Evolutionary conservation across 805 yeast species (phyloP), one percentile per base, ranked within the genome.

Genomic region (Candida awuae): DNA sequence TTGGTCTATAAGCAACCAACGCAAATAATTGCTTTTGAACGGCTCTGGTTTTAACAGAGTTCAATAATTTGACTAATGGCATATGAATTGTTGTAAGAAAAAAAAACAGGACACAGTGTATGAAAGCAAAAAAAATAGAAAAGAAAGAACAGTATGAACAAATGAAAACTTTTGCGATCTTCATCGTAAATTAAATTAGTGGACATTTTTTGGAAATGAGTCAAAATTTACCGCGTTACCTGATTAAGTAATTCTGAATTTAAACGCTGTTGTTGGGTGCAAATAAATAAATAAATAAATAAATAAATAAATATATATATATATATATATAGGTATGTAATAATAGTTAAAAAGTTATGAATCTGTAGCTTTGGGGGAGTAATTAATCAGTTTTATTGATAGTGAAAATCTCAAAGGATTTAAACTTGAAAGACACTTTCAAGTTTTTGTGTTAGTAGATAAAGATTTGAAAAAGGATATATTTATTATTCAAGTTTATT

Each of bases 191-290:
- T 16, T 6, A 23, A 19, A 29, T 14, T 17, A 8, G 10, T 19
- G 17, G 33, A 16, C 14, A 30, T 2, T n/a, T n/a, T n/a, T 34
- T 6, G 8, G 9, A 33, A 13, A 8, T 39, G 43, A 39, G 43
- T 39, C 43, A 39, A 39, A 22, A 28, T 20, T 42, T 38, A 42
- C 42, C 45, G 45, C 45, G 45, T 42, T 42, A 29, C 45, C 42
- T 16, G 23, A 42, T 32, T 42, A 35, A 40, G 45, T 15, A 42
- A 38, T 32, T 25, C n/a, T 4, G 18, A 8, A 17, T 18, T 25
- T 10, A 15, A 12, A 23, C 34, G 6, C 33, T 19, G 4, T 14
- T 15, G 20, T 29, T 14, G 21, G 31, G n/a, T n/a, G n/a, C n/a
- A n/a, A n/a, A n/a, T n/a, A n/a, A n/a, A n/a, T n/a, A n/a, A n/a